Evolutionary conservation across 208 protist species (phyloP).

Genomic region (Acanthamoeba comandoni): DNA sequence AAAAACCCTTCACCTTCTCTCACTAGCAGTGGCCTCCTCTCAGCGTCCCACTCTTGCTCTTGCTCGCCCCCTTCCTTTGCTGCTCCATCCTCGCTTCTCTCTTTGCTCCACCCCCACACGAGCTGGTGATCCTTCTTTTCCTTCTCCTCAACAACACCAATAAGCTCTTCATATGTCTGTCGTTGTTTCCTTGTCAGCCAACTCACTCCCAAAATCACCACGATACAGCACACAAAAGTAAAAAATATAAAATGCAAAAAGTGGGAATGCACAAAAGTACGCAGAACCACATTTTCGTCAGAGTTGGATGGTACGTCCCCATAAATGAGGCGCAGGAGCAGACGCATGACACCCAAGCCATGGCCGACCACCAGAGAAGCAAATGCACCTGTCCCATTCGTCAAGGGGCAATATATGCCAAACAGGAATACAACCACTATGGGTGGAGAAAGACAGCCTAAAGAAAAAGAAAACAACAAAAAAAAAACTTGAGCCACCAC

Average conservation of each 20-base stretch:
- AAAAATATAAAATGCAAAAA: slow-evolving; percentile 66
- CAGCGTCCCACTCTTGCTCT: not conserved
- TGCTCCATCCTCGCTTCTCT: slow-evolving; percentile 6
- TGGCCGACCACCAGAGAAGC: slow-evolving; percentile 54
- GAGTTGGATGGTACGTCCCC: not conserved
- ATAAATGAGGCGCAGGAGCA: slow-evolving; percentile 19
- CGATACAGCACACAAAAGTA: slow-evolving; percentile 43
- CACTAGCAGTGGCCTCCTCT: not conserved
- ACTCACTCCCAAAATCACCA: slow-evolving; percentile 39
- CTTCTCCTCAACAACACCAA: too few relatives aligned
- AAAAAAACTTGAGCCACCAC: too few relatives aligned
- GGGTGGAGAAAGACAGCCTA: slow-evolving; percentile 25
- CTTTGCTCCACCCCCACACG: slow-evolving; percentile 15
- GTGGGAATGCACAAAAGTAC: slow-evolving; percentile 19
- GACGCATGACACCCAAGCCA: slow-evolving; percentile 6
- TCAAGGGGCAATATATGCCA: slow-evolving; percentile 31
- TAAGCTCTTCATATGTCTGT: not conserved
- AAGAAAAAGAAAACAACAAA: too few relatives aligned
- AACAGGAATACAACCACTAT: slow-evolving; percentile 40
- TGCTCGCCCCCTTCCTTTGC: slow-evolving; percentile 55
- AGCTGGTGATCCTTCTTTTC: slow-evolving; percentile 4
- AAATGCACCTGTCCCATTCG: slow-evolving; percentile 52
- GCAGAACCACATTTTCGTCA: slow-evolving; percentile 5
- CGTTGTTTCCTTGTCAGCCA: slow-evolving; percentile 8
- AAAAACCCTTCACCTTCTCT: not conserved